A percentile compares a stretch with the other conserved stretches of the same genome.
Evolutionary conservation across 345 rosid species (phyloP).

Genomic region (Passiflora organensis): DNA sequence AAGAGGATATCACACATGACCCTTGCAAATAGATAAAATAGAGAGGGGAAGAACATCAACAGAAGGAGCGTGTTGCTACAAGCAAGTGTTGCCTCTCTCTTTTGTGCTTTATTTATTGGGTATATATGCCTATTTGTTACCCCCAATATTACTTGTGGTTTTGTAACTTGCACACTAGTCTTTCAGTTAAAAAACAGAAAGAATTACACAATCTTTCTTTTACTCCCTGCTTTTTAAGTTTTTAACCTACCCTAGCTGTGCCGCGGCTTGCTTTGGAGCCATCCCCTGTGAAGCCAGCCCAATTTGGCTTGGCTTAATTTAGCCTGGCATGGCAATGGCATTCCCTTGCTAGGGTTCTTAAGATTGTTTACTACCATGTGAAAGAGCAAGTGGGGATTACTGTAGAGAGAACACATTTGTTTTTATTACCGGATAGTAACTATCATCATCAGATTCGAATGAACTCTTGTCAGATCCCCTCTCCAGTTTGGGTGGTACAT

Average conservation of each 20-base stretch:
- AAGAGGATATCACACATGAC: slow-evolving; percentile 1
- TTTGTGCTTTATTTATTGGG: slow-evolving; percentile 34
- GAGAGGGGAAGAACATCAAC: background rate
- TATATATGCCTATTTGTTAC: background rate
- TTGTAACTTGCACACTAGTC: background rate
- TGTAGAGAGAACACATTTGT: slow-evolving; percentile 6
- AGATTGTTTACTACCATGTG: background rate
- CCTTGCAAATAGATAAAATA: background rate
- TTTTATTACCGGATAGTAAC: slow-evolving; percentile 9
- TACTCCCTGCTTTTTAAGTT: no score
- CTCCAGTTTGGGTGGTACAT: slow-evolving; percentile 21
- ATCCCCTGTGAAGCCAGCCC: background rate
- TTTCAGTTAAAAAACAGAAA: background rate
- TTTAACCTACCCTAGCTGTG: no score
- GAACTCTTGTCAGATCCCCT: slow-evolving; percentile 22
- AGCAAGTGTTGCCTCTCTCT: slow-evolving; percentile 25
- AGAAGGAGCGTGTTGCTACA: slow-evolving; percentile 17
- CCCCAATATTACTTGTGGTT: background rate
- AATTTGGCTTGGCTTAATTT: slow-evolving; percentile 12
- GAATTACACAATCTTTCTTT: no score
- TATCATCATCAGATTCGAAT: slow-evolving; percentile 21
- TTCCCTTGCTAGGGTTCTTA: background rate
- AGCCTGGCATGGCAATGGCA: background rate
- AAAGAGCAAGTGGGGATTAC: slow-evolving; percentile 3
- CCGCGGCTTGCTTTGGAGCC: background rate